Evolutionary conservation across 208 protist species (phyloP).

Genomic region (Acanthamoeba healyi): DNA sequence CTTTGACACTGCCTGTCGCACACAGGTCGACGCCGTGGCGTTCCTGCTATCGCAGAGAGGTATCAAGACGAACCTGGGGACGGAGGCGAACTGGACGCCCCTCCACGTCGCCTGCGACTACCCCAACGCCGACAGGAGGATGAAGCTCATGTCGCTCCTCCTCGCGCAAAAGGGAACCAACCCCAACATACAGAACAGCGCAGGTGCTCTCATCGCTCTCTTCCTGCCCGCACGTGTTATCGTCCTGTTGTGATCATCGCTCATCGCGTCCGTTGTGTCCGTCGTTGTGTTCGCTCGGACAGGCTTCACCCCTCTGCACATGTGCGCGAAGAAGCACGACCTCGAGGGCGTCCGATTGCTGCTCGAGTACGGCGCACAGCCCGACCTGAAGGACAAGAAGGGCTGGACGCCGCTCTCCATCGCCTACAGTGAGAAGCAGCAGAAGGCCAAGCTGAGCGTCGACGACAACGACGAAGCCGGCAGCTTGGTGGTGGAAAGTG

Average conservation of each 20-base stretch:
- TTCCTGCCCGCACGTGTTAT: neutral
- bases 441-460: neutral
- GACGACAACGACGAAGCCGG: neutral
- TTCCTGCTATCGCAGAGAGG: constrained; percentile 5
- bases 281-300: neutral
- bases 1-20: too few species aligned
- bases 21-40: neutral
- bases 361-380: neutral
- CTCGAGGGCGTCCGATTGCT: constrained; percentile 19
- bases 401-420: constrained; percentile 51
- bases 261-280: neutral
- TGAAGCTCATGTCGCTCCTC: constrained; percentile 38
- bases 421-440: constrained; percentile 42
- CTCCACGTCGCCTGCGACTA: constrained; percentile 29
- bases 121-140: neutral
- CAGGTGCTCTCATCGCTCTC: neutral
- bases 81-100: constrained; percentile 39
- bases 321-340: constrained; percentile 62
- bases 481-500: neutral
- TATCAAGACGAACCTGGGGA: constrained; percentile 60
- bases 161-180: constrained; percentile 60
- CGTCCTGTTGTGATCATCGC: neutral
- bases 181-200: constrained; percentile 55
- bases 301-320: constrained; percentile 39
- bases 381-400: neutral